phyloP scores from a whole-genome alignment of 768 basidiomycete species.

The Lentinula detonsa region DNA sequence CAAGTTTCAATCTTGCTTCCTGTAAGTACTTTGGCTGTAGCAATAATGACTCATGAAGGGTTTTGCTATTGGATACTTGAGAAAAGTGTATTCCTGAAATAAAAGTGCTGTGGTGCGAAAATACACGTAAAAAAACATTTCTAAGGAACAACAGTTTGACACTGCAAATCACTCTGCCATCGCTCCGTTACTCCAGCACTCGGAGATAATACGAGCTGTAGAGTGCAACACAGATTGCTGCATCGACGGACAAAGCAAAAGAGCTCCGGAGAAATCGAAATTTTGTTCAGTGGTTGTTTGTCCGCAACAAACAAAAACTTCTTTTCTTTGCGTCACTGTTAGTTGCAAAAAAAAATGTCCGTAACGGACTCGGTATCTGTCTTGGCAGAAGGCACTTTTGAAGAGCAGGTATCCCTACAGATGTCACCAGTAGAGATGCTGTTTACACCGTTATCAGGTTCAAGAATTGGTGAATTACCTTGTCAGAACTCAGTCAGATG shows the following conservation, averaged over 20 bases:
- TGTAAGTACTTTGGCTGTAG: constrained; percentile 1
- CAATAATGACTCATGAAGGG: constrained; percentile 12
- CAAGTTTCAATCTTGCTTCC: constrained; percentile 4
- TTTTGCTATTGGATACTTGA: constrained; percentile 10
- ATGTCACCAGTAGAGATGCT: background rate
- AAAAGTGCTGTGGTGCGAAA: constrained; percentile 12
- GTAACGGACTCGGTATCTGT: constrained; percentile 73
- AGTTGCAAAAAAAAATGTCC: constrained; percentile 42
- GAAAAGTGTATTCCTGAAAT: constrained; percentile 14
- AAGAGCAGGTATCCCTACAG: constrained; percentile 63
- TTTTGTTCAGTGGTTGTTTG: constrained; percentile 2
- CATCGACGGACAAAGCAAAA: constrained; percentile 14
- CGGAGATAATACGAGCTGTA: constrained; percentile 23
- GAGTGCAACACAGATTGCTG: constrained; percentile 39
- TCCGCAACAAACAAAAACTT: constrained; percentile 15
- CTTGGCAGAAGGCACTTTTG: constrained; percentile 84
- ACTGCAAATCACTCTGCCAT: constrained; percentile 35
- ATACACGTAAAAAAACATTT: background rate
- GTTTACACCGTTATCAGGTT: constrained; percentile 39
- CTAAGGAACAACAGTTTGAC: background rate
- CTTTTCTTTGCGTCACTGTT: constrained; percentile 11
- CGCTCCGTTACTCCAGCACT: constrained; percentile 59
- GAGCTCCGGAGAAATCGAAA: constrained; percentile 6
- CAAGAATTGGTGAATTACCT: constrained; percentile 75
- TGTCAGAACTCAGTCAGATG: constrained; percentile 59